Evolutionary conservation across 163 green algal species (phyloP).

Genomic region (Chlamydomonas reinhardtii): DNA sequence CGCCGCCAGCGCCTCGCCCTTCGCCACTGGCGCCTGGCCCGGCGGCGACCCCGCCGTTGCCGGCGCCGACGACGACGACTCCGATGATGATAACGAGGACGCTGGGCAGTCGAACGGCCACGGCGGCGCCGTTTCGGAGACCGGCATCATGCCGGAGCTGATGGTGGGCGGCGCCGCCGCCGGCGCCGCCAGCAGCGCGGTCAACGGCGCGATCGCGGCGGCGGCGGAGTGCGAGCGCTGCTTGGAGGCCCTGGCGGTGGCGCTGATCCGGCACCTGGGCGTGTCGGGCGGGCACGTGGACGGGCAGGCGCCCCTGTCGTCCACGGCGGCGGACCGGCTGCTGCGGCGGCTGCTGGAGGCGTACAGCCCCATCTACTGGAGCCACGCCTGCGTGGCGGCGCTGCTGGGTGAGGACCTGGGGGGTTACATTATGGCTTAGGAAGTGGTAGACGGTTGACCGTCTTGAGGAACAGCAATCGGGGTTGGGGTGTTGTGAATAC

Average conservation of each 20-base stretch:
- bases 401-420: conserved; percentile 46
- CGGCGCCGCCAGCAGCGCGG: too few relatives aligned
- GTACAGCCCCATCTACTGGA: conserved; percentile 60
- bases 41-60: not conserved
- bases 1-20: too few relatives aligned
- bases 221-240: conserved; percentile 14
- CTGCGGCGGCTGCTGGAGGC: conserved; percentile 54
- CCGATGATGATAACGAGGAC: not conserved
- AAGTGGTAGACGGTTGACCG: too few relatives aligned
- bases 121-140: too few relatives aligned
- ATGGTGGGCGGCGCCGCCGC: too few relatives aligned
- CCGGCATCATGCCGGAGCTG: too few relatives aligned
- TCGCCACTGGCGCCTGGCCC: not conserved
- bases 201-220: too few relatives aligned
- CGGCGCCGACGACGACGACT: not conserved
- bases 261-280: conserved; percentile 53
- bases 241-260: conserved; percentile 47
- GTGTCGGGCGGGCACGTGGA: conserved; percentile 27
- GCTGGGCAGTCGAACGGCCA: too few relatives aligned
- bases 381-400: conserved; percentile 46
- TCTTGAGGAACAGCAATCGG: too few relatives aligned
- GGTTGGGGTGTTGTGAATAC: too few relatives aligned
- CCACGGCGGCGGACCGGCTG: conserved; percentile 51
- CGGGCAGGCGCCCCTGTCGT: conserved; percentile 31
- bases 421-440: too few relatives aligned